Evolutionary conservation across 2,329 filamentous ascomycete species (phyloP).

Genomic region (Colletotrichum scovillei): DNA sequence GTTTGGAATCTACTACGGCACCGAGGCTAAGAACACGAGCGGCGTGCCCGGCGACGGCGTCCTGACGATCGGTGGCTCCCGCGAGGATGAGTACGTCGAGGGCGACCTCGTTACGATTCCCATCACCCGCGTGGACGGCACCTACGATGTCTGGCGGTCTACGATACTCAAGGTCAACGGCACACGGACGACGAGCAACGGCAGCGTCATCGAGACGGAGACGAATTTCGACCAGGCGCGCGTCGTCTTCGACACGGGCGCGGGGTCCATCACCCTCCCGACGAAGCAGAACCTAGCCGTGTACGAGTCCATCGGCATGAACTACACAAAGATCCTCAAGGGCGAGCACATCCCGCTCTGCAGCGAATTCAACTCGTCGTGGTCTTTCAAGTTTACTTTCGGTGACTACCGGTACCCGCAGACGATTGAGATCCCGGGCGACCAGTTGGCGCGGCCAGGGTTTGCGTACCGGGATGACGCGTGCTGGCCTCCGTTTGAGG

Average conservation of each 20-base stretch:
- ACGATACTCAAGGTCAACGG: constrained; percentile 36
- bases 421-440: constrained; percentile 44
- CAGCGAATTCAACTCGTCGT: constrained; percentile 49
- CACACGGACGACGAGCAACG: constrained; percentile 14
- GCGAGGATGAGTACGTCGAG: constrained; percentile 44
- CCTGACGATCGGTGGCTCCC: constrained; percentile 47
- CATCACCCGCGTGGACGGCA: constrained; percentile 19
- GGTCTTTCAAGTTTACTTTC: constrained; percentile 46
- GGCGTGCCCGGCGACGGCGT: constrained; percentile 36
- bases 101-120: constrained; percentile 34
- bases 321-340: constrained; percentile 45
- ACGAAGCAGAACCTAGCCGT: constrained; percentile 39
- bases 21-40: constrained; percentile 32
- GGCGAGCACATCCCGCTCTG: constrained; percentile 46
- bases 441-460: constrained; percentile 45
- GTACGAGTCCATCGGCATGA: constrained; percentile 49
- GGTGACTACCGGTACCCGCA: constrained; percentile 25
- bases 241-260: constrained; percentile 48
- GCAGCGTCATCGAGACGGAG: constrained; percentile 3
- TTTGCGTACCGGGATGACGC: constrained; percentile 46
- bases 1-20: constrained; percentile 46
- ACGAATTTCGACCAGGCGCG: constrained; percentile 15
- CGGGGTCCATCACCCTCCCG: constrained; percentile 42
- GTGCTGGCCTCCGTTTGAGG: constrained; percentile 50
- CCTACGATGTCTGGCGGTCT: constrained; percentile 47